A percentile compares a stretch with the other conserved stretches of the same genome.
These are phyloP conservation scores for Chaetomium tenue DNA, from an alignment of 495 filamentous ascomycete genomes.

Conservation along the genomic window DNA sequence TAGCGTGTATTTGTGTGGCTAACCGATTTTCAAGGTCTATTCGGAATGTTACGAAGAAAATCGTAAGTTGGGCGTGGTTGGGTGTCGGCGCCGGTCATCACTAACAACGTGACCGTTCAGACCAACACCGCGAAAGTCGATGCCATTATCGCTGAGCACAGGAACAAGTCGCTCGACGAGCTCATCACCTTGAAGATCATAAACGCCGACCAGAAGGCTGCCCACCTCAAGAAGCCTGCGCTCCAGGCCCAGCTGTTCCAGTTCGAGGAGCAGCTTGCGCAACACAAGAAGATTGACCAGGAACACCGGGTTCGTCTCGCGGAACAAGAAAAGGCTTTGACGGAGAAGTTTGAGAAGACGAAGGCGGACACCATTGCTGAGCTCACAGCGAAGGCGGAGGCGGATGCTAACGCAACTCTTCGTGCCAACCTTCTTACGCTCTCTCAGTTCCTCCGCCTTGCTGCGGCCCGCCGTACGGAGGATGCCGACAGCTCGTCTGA, in stretches of 20 bases:
- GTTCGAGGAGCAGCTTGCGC: constrained; percentile 77
- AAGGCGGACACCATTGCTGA: constrained; percentile 58
- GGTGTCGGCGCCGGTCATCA: not conserved
- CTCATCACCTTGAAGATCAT: constrained; percentile 79
- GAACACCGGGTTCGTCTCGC: constrained; percentile 70
- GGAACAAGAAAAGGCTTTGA: constrained; percentile 65
- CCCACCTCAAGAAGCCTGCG: constrained; percentile 83
- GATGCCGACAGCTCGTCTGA: constrained; percentile 61
- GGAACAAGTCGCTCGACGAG: constrained; percentile 74
- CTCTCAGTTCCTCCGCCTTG: constrained; percentile 77
- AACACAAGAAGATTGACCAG: constrained; percentile 78
- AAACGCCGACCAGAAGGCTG: constrained; percentile 87
- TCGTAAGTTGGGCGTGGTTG: constrained; percentile 55
- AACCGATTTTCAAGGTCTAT: constrained; percentile 59
- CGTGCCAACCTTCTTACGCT: constrained; percentile 61
- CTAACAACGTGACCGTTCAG: constrained; percentile 46
- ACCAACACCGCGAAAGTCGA: constrained; percentile 77
- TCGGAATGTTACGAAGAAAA: constrained; percentile 83
- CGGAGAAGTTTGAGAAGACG: constrained; percentile 69
- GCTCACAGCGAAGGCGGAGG: constrained; percentile 55
- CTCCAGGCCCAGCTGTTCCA: constrained; percentile 72
- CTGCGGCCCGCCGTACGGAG: constrained; percentile 65
- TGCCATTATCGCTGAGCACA: constrained; percentile 71
- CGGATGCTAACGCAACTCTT: constrained; percentile 53
- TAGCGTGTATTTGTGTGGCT: constrained; percentile 3